Base-by-base conservation (phyloP, 768 basidiomycete genomes). In the Naematelia encephala region DNA sequence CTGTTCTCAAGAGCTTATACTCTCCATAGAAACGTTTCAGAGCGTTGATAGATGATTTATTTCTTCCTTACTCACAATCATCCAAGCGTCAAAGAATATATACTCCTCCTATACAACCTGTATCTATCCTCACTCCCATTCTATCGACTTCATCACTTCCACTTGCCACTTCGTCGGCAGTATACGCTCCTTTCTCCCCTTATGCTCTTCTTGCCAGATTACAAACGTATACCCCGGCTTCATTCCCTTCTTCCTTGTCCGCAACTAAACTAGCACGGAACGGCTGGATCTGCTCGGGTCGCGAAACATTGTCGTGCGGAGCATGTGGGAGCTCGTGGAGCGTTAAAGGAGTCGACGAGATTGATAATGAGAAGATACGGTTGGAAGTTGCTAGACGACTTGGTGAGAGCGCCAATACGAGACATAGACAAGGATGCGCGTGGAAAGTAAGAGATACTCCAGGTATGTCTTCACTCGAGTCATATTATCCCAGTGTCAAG, bases 181-280 rank as follows among this genome's bases (percentile, higher is more conserved):
- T 39, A 4, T 70, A 65, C 55, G 50, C 54, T 3, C 71, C 71
- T 3, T 70, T 53, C 58, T 68, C 68, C 0, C 64, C 66, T 4
- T 58, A 66, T 1, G 51, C 62, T 3, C 50, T 70, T 2, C 61
- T 73, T 16, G 45, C 62, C n/a, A 49, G 71, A 42, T 27, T 73
- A 13, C 23, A 57, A 29, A 68, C 68, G 28, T 73, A 54, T 45
- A 43, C 39, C 8, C 51, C 59, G 3, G 3, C 56, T 2, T 19
- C 29, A 23, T 58, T 47, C 23, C 23, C 49, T 2, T 22, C 43
- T 1, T 23, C 56, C 19, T 61, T 73, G 0, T 48, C 51, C 19
- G 53, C 68, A 2, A 23, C 58, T 21, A 34, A 50, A 16, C 50
- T 56, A 5, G 59, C 64, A 21, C 47, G 62, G 4, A 16, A 61